Evolutionary conservation across 495 filamentous ascomycete genomes (phyloP).

Genomic region (Parathielavia hyrcaniae): DNA sequence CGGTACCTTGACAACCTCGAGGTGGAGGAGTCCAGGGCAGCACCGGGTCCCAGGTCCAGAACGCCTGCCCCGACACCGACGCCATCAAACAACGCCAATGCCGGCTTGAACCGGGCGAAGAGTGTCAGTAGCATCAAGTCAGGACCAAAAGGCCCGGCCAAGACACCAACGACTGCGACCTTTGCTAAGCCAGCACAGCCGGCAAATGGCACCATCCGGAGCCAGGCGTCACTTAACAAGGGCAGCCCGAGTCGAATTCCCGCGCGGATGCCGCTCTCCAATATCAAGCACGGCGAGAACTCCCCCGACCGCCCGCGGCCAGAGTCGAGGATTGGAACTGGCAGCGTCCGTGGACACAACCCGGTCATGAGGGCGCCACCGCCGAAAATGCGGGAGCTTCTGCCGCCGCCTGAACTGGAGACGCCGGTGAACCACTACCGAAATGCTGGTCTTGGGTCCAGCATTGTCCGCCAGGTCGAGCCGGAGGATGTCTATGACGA

Average conservation of each 20-base stretch:
- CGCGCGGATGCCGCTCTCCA: slow-evolving; percentile 69
- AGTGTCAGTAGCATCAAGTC: slow-evolving; percentile 37
- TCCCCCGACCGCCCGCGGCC: slow-evolving; percentile 65
- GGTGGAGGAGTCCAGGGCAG: slow-evolving; percentile 54
- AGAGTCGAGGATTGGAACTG: slow-evolving; percentile 38
- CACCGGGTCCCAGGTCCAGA: slow-evolving; percentile 64
- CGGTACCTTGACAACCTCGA: slow-evolving; percentile 77
- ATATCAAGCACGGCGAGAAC: slow-evolving; percentile 74
- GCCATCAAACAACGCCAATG: slow-evolving; percentile 36
- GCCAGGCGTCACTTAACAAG: slow-evolving; percentile 28
- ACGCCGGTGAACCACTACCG: slow-evolving; percentile 58
- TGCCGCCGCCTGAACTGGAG: slow-evolving; percentile 57
- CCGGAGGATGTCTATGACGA: slow-evolving; percentile 88
- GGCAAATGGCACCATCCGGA: slow-evolving; percentile 16
- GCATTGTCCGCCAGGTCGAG: slow-evolving; percentile 64
- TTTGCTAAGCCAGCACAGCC: slow-evolving; percentile 29
- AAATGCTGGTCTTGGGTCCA: slow-evolving; percentile 59
- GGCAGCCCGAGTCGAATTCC: slow-evolving; percentile 75
- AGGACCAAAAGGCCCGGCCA: slow-evolving; percentile 52
- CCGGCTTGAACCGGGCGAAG: slow-evolving; percentile 37
- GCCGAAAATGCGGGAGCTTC: slow-evolving; percentile 81
- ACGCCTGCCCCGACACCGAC: slow-evolving; percentile 62
- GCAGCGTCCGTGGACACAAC: slow-evolving; percentile 36
- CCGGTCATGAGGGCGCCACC: slow-evolving; percentile 60
- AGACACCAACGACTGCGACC: slow-evolving; percentile 54